phyloP scores from a whole-genome alignment of 169 alveolate species.

The Perkinsus olseni region DNA sequence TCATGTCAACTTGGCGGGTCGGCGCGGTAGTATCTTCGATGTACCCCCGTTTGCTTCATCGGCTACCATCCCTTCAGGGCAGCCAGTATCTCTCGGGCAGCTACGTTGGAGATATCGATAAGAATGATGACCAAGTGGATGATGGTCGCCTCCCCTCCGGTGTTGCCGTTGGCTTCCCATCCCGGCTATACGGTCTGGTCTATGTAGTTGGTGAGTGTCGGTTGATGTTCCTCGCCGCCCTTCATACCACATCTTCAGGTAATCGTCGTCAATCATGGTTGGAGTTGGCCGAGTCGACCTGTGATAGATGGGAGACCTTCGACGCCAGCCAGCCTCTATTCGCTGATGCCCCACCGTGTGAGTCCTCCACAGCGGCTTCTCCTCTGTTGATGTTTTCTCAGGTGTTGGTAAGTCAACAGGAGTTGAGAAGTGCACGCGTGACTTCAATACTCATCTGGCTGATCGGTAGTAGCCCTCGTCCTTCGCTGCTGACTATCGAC shows the following conservation, averaged over 20 bases:
- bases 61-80: neutral
- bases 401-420: neutral
- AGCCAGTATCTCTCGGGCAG: neutral
- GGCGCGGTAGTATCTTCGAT: neutral
- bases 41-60: neutral
- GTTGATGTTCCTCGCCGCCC: no score
- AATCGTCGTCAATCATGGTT: neutral
- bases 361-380: no score
- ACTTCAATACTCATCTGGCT: neutral
- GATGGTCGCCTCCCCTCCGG: neutral
- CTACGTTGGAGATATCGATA: neutral
- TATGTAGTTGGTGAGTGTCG: neutral
- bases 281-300: neutral
- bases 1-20: neutral
- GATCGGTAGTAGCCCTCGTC: no score
- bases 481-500: no score
- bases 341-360: neutral
- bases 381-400: neutral
- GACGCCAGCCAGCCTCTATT: neutral
- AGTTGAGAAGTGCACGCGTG: neutral
- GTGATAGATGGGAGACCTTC: constrained; percentile 1
- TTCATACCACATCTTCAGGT: no score
- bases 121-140: neutral
- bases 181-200: neutral
- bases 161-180: neutral